Evolutionary conservation across 192 early-diverging fungal genomes (phyloP).

Genomic region (Dissophora globulifera): DNA sequence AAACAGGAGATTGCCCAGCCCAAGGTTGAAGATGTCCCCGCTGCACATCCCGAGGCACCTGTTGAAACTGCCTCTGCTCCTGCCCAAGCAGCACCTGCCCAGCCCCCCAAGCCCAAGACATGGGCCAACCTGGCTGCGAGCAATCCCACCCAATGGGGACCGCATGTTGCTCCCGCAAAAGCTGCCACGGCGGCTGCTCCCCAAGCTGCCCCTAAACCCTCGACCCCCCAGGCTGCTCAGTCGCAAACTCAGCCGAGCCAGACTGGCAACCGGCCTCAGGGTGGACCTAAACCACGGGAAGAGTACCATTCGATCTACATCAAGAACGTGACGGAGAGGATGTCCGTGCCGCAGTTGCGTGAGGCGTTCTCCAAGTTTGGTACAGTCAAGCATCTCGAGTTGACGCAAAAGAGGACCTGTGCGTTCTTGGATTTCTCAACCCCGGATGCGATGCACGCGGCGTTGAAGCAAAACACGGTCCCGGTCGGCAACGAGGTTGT

Average conservation of each 20-base stretch:
- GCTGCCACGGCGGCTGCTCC: slow-evolving; percentile 58
- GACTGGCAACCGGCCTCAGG: background rate
- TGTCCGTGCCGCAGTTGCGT: slow-evolving; percentile 61
- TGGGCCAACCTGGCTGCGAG: slow-evolving; percentile 82
- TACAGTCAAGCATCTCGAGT: slow-evolving; percentile 67
- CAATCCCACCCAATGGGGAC: slow-evolving; percentile 64
- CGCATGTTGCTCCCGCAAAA: slow-evolving; percentile 60
- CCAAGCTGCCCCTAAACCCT: slow-evolving; percentile 21
- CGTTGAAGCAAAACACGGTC: slow-evolving; percentile 26
- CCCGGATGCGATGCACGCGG: slow-evolving; percentile 13
- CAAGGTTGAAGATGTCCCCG: background rate
- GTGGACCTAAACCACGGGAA: background rate
- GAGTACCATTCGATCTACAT: slow-evolving; percentile 63
- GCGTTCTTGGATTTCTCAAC: slow-evolving; percentile 44
- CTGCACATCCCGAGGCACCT: too few relatives aligned
- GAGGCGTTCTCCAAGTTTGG: slow-evolving; percentile 68
- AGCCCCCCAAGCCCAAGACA: slow-evolving; percentile 60
- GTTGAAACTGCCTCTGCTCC: slow-evolving; percentile 18
- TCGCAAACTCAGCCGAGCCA: background rate
- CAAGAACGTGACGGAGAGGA: slow-evolving; percentile 64
- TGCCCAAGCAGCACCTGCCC: slow-evolving; percentile 1
- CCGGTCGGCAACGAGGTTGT: slow-evolving; percentile 30
- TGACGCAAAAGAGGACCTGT: slow-evolving; percentile 58
- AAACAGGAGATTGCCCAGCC: background rate
- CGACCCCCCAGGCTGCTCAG: slow-evolving; percentile 20